These are phyloP conservation scores for Talaromyces funiculosus DNA, from an alignment of 2,329 filamentous ascomycete genomes.

Conservation along the genomic window DNA sequence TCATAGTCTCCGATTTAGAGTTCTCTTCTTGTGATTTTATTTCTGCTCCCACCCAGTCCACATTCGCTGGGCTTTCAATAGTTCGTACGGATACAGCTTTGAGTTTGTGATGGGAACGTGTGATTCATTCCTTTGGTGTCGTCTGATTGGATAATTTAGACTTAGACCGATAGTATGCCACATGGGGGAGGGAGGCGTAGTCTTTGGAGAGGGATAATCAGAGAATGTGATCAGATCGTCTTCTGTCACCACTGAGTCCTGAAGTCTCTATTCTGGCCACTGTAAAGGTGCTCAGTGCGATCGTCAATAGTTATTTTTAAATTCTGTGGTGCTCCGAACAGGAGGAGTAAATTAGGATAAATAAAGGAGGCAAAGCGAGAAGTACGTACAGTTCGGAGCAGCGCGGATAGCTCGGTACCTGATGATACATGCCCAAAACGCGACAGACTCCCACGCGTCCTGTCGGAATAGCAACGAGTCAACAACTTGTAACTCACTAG, in stretches of 20 bases:
- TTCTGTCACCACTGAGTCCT: background rate
- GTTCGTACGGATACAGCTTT: background rate
- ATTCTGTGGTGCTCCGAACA: background rate
- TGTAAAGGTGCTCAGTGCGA: background rate
- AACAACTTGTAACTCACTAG: background rate
- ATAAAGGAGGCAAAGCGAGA: background rate
- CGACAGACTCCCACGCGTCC: background rate
- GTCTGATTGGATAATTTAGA: background rate
- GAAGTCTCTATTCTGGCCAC: background rate
- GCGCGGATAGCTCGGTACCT: background rate
- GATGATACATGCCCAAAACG: conserved; percentile 2
- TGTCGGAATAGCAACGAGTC: background rate
- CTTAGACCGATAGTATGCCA: background rate
- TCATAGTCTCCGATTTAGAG: too few relatives aligned
- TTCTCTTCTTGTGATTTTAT: background rate
- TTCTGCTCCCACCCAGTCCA: background rate
- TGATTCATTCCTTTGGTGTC: background rate
- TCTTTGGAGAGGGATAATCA: background rate
- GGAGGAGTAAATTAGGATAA: background rate
- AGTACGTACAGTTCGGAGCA: background rate
- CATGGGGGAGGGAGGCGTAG: background rate
- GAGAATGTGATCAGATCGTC: conserved; percentile 4
- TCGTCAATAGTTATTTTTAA: background rate
- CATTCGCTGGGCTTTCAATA: background rate
- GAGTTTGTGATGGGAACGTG: background rate